Evolutionary conservation across 2,329 filamentous ascomycete species (phyloP).

Genomic region (Alternaria conjuncta): DNA sequence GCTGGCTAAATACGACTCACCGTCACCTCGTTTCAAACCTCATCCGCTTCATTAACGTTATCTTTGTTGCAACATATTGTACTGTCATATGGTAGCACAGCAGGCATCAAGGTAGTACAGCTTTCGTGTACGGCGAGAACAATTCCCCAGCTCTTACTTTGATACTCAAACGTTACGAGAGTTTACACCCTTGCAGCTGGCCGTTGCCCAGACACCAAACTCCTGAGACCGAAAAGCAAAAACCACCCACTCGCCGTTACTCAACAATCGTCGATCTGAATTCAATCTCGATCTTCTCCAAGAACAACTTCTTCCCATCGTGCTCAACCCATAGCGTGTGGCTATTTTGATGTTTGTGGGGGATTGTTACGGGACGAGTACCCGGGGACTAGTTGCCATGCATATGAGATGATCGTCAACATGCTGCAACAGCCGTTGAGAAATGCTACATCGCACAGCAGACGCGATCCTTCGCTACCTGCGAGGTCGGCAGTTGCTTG

Average conservation of each 20-base stretch:
- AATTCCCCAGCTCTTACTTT: background rate
- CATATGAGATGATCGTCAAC: background rate
- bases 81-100: background rate
- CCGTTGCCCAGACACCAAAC: background rate
- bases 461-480: background rate
- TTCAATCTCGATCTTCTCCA: background rate
- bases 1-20: background rate
- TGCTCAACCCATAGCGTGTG: background rate
- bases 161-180: background rate
- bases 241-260: background rate
- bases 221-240: background rate
- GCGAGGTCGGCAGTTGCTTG: background rate
- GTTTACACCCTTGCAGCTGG: background rate
- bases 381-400: background rate
- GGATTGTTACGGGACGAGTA: background rate
- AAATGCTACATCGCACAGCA: background rate
- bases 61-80: background rate
- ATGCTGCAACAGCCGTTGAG: background rate
- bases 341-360: constrained; percentile 1
- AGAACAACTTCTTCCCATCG: background rate
- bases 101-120: background rate
- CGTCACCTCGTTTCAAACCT: background rate
- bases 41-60: background rate
- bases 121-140: background rate
- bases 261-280: background rate